These are phyloP conservation scores for Eucalyptus sp. DNA, from an alignment of 345 rosid species.

Conservation along the genomic window DNA sequence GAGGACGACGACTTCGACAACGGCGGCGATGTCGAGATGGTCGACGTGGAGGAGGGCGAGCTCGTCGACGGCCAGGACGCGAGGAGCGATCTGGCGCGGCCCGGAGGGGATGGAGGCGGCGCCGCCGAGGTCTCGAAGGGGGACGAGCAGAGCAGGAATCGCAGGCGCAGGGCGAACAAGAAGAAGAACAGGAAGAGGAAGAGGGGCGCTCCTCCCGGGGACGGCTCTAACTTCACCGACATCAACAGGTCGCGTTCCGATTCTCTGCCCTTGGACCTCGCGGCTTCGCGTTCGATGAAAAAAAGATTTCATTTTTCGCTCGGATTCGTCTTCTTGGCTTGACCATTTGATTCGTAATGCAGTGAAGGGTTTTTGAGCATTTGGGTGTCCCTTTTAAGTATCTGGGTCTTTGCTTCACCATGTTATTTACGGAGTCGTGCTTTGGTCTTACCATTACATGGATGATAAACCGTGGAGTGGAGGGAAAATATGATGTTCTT, in stretches of 20 bases:
- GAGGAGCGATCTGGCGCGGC: background rate
- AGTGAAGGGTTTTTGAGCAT: background rate
- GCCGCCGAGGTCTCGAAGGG: constrained; percentile 8
- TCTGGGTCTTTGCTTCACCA: background rate
- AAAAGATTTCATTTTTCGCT: background rate
- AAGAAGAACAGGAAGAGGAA: constrained; percentile 44
- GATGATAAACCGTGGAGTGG: background rate
- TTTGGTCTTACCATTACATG: background rate
- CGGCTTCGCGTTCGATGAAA: background rate
- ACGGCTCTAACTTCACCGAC: constrained; percentile 27
- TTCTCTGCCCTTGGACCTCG: background rate
- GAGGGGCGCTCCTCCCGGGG: constrained; percentile 4
- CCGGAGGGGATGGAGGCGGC: background rate
- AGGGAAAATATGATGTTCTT: background rate
- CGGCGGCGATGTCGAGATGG: constrained; percentile 39
- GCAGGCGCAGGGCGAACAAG: constrained; percentile 26
- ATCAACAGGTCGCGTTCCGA: constrained; percentile 36
- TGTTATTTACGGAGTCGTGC: background rate
- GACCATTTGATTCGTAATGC: background rate
- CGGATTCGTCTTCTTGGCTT: background rate
- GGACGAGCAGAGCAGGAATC: constrained; percentile 18
- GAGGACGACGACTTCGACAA: constrained; percentile 24
- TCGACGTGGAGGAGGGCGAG: constrained; percentile 87
- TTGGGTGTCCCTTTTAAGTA: background rate
- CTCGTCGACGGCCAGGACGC: constrained; percentile 7